Evolutionary conservation across 2,329 filamentous ascomycete genomes (phyloP), one percentile per base, ranked within the genome.

Genomic region (Botrytis cinerea): DNA sequence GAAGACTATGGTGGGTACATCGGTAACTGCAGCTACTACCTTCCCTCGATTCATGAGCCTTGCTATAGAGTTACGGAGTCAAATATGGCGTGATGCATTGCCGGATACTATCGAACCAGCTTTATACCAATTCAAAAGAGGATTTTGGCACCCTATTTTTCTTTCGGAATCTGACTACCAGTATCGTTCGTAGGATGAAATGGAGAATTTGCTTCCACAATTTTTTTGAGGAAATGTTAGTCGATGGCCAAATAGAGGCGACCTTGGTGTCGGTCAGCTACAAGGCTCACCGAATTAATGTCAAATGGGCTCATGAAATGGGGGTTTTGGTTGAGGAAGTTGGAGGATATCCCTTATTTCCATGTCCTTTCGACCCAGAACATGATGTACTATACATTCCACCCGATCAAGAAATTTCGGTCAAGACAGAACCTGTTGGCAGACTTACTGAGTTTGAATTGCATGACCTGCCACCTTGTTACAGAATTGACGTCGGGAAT

Each of bases 391-490:
- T 38, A 20, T 38, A 51, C 20, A 25, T 67, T 38, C 20, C 4
- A 22, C 18, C n/a, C 35, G 1, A 9, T 43, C 2, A 28, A 18
- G 12, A 18, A 9, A 7, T 25, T 12, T 16, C 0, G 12, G 35
- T 25, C 46, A 1, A 1, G 12, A 1, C 7, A 8, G 28, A 46
- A 9, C 6, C n/a, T 32, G 1, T 8, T 14, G 9, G 20, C 4
- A 14, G 1, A 43, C 8, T 46, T 46, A 6, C 4, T 22, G 18
- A 61, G 6, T 9, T 22, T 61, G 35, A 40, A 22, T 61, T 61
- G 35, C 14, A n/a, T 10, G 9, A 25, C 12, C 2, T 2, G 2
- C 22, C n/a, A n/a, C 12, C 10, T 43, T 62, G 20, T 16, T 40
- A 16, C n/a, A 62, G 35, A 35, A 40, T 35, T n/a, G 16, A 40